Evolutionary conservation across 768 basidiomycete species (phyloP), one percentile per base, ranked within the genome.

Genomic region (Exsudoporus frostii): DNA sequence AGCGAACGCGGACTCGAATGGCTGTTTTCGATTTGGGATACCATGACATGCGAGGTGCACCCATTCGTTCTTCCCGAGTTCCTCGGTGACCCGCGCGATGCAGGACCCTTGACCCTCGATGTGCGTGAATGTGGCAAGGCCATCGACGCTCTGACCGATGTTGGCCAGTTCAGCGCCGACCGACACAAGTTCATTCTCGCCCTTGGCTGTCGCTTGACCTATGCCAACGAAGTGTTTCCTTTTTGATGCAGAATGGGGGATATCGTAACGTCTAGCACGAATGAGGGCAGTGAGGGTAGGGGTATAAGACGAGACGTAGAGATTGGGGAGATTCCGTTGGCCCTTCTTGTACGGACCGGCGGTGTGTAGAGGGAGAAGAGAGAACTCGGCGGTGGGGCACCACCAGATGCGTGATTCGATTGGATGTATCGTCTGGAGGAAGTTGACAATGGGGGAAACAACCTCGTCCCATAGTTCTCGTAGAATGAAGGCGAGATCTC

Each of bases 31-130:
- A 8, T 55, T 43, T 9, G 51, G 56, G 22, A 41, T n/a, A 6
- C 61, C 67, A 30, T 69, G 67, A 25, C 67, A 68, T 0, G 65
- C 61, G 17, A 68, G 50, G 30, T 69, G 67, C 2, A 62, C 61
- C 67, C 65, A 68, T 1, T 44, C 20, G 19, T 15, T 27, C 30
- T 40, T 39, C 13, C 37, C 3, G 1, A 52, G 30, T 14, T 37
- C 47, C 4, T 53, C 32, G 0, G 52, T n/a, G 3, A 64, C 54
- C n/a, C 8, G 27, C 9, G 27, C 8, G 3, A 34, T 40, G 6
- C 24, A 34, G 11, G 49, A 45, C 5, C 27, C 50, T 6, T 34
- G 9, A 3, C 43, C 53, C 14, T 55, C 54, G 25, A 54, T 34
- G 20, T 17, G 29, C 1, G 25, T 52, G 43, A 53, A 40, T 6